phyloP scores from a whole-genome alignment of 441 rosid genomes.

The Oxalis stricta region DNA sequence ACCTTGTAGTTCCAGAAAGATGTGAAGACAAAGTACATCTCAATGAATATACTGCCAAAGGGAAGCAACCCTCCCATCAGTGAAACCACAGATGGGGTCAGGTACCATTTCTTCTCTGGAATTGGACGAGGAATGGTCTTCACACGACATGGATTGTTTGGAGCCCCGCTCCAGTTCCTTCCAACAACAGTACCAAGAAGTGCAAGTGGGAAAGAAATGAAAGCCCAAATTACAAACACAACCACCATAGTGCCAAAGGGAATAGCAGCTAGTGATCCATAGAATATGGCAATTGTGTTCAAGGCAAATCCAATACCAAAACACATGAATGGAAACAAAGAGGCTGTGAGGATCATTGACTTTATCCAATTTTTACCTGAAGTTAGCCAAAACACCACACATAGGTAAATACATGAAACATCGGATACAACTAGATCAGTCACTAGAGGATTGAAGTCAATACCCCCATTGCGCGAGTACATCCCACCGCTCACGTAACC shows the following conservation, averaged over 20 bases:
- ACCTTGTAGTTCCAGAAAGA: conserved; percentile 99
- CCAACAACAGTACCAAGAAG: conserved; percentile 96
- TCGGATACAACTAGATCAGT: conserved; percentile 1
- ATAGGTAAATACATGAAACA: neutral
- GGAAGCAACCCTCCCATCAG: conserved; percentile 93
- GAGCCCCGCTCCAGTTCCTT: conserved; percentile 95
- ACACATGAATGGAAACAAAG: conserved; percentile 86
- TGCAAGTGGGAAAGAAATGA: conserved; percentile 91
- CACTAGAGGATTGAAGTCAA: conserved; percentile 8
- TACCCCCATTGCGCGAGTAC: conserved; percentile 98
- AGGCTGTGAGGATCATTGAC: conserved; percentile 89
- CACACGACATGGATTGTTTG: conserved; percentile 93
- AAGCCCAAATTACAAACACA: conserved; percentile 87
- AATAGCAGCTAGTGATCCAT: conserved; percentile 90
- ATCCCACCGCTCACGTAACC: conserved; percentile 99
- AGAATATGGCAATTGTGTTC: conserved; percentile 87
- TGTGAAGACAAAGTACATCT: conserved; percentile 96
- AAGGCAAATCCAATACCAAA: conserved; percentile 81
- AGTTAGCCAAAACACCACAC: neutral
- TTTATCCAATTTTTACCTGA: conserved; percentile 93
- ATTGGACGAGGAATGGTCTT: conserved; percentile 96
- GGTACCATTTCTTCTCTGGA: conserved; percentile 97
- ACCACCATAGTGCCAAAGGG: conserved; percentile 99
- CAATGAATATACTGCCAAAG: conserved; percentile 94
- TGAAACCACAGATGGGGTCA: conserved; percentile 85